Evolutionary conservation across 768 basidiomycete genomes (phyloP), one percentile per base, ranked within the genome.

Genomic region (Leucocoprinus leucothites): DNA sequence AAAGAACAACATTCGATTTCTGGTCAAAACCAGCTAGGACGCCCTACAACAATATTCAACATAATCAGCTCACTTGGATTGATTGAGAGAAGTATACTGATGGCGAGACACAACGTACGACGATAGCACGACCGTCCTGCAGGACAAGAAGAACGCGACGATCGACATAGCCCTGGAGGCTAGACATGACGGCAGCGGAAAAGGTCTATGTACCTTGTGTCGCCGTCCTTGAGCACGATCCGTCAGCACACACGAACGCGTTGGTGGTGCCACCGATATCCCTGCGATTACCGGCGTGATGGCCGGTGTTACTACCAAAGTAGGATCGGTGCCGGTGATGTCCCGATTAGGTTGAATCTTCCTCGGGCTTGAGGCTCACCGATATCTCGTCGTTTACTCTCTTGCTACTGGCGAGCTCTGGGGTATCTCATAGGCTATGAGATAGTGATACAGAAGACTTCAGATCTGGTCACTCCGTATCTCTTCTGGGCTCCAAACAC

Each of bases 121-220:
- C 86, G 68, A 98, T 97, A 40, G 89, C 85, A 64, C 96, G 85
- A 49, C 96, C 96, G 69, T 99, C 96, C 78, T 98, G 94, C 31
- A 98, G 86, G 60, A 98, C 85, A 67, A 98, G 85, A 57, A 95
- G 82, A 62, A 98, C 94, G 69, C 87, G 90, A 63, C 88, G 87
- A 79, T 94, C 91, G 69, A 94, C 87, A 72, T 93, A 96, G 78
- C 87, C 88, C 69, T 92, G 88, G 56, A 96, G 85, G 76, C 86
- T 91, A 65, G 91, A 87, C 92, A 94, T 94, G 69, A 65, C 52
- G 61, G 57, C 56, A 63, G 48, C 57, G 60, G 45, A 49, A 54
- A 40, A 41, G 26, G 21, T 9, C 31, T 34, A 3, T 31, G 11
- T 11, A 28, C 26, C 42, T 21, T 34, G 40, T n/a, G 41, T 41